phyloP scores from a whole-genome alignment of 2,329 filamentous ascomycete species.

The Colletotrichum shisoi region DNA sequence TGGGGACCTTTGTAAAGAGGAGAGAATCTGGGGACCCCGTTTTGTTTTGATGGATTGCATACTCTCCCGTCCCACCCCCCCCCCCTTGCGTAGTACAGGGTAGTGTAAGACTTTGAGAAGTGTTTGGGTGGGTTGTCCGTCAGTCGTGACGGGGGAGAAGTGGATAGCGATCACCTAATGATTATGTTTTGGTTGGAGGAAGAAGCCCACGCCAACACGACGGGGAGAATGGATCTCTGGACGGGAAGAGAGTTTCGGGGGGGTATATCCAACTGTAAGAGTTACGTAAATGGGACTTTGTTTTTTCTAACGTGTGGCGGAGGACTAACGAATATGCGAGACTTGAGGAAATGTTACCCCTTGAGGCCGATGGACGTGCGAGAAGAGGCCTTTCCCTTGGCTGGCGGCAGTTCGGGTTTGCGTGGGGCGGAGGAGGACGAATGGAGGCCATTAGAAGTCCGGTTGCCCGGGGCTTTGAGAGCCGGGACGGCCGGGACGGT shows the following conservation, averaged over 20 bases:
- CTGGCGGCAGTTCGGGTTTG: not conserved
- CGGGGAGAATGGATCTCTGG: not conserved
- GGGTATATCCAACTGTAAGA: slow-evolving; percentile 9
- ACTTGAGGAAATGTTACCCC: not conserved
- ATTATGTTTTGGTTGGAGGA: not conserved
- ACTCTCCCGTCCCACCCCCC: not conserved
- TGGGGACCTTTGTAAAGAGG: not conserved
- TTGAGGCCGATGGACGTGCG: not conserved
- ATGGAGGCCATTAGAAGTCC: not conserved
- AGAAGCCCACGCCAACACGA: not conserved
- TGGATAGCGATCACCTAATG: slow-evolving; percentile 10
- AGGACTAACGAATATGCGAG: slow-evolving; percentile 1
- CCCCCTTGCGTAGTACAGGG: too few species aligned
- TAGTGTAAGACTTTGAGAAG: not conserved
- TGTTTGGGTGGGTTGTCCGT: not conserved
- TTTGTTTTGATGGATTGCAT: slow-evolving; percentile 6
- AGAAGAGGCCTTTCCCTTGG: not conserved
- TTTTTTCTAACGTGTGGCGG: not conserved
- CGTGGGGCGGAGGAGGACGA: too few species aligned
- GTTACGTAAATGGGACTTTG: slow-evolving; percentile 36
- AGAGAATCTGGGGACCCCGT: slow-evolving; percentile 28
- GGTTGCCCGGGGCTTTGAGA: not conserved
- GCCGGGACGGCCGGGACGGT: not conserved
- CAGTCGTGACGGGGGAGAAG: not conserved
- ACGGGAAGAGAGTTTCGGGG: slow-evolving; percentile 1